phyloP scores from a whole-genome alignment of 768 basidiomycete genomes.

The Phanerochaete sordida region DNA sequence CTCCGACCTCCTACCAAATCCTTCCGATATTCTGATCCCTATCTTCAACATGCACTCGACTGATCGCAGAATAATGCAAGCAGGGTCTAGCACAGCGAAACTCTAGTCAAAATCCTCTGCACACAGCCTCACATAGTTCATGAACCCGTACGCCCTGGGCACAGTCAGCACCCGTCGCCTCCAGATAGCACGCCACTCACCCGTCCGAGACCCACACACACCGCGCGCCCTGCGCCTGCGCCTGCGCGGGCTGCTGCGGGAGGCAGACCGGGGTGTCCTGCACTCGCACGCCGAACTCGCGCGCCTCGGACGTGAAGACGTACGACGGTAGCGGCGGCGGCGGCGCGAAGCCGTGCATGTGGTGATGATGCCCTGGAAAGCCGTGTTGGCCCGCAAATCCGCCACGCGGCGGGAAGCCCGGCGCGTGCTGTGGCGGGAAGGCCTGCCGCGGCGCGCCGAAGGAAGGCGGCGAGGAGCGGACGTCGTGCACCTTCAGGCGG shows the following conservation, averaged over 20 bases:
- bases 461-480: constrained; percentile 12
- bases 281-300: constrained; percentile 33
- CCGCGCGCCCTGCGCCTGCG: constrained; percentile 11
- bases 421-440: neutral
- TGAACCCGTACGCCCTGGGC: constrained; percentile 29
- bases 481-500: constrained; percentile 36
- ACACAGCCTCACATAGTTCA: constrained; percentile 36
- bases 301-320: constrained; percentile 35
- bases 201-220: constrained; percentile 27
- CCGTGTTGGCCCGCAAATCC: neutral
- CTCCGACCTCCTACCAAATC: too few relatives aligned
- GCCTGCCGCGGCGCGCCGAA: neutral
- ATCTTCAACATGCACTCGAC: too few relatives aligned
- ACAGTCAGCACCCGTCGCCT: neutral
- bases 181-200: constrained; percentile 20
- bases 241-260: constrained; percentile 17
- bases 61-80: too few relatives aligned
- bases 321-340: constrained; percentile 37
- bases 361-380: constrained; percentile 4
- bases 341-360: constrained; percentile 10
- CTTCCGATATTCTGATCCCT: too few relatives aligned
- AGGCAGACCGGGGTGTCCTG: constrained; percentile 30
- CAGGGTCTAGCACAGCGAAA: too few relatives aligned
- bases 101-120: constrained; percentile 32
- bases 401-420: neutral